phyloP scores from a whole-genome alignment of 1,284 basidiomycete species.

The Pseudozyma sp. region DNA sequence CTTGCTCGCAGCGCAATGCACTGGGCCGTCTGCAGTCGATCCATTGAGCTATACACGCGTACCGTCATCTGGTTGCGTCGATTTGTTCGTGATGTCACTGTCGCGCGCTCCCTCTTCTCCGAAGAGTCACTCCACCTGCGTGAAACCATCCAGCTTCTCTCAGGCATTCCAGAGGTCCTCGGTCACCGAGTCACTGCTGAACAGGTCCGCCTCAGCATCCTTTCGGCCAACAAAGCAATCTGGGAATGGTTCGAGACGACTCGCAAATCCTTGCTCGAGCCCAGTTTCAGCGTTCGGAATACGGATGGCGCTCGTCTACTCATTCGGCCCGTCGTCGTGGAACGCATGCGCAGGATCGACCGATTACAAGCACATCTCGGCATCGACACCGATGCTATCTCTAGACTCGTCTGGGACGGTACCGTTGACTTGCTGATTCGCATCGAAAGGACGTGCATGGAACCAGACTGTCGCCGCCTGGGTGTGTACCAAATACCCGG shows the following conservation, averaged over 20 bases:
- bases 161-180: neutral
- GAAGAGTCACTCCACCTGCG: neutral
- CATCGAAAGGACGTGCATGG: conserved; percentile 5
- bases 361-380: conserved; percentile 3
- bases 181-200: too few relatives aligned
- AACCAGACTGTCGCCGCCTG: conserved; percentile 6
- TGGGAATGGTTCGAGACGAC: conserved; percentile 9
- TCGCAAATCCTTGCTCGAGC: conserved; percentile 1
- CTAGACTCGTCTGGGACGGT: conserved; percentile 4
- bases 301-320: neutral
- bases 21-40: conserved; percentile 10
- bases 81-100: conserved; percentile 5
- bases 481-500: conserved; percentile 4
- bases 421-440: conserved; percentile 3
- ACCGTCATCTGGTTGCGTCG: conserved; percentile 8
- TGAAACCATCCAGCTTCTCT: conserved; percentile 4
- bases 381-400: neutral
- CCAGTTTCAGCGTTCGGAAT: conserved; percentile 4
- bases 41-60: neutral
- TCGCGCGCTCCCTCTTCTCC: conserved; percentile 5
- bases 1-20: neutral
- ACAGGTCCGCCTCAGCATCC: neutral
- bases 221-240: conserved; percentile 1
- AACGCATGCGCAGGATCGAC: conserved; percentile 9
- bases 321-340: conserved; percentile 4